These are phyloP conservation scores for Gossypium australe DNA, from an alignment of 345 rosid species.

Conservation along the genomic window DNA sequence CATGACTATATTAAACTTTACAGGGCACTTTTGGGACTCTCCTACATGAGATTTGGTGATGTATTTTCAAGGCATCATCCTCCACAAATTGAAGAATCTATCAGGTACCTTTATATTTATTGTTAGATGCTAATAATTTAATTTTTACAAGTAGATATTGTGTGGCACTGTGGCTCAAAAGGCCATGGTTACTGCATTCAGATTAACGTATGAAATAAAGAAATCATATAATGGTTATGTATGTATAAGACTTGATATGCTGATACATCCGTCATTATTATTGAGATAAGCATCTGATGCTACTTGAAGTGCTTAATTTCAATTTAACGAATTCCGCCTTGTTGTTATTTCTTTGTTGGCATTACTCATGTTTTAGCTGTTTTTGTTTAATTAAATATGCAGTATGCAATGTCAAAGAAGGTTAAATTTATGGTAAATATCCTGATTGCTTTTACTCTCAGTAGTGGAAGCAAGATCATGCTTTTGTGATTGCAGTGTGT, in stretches of 20 bases:
- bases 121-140: background rate
- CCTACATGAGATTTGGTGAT: constrained; percentile 94
- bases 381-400: background rate
- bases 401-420: background rate
- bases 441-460: background rate
- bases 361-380: background rate
- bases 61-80: constrained; percentile 81
- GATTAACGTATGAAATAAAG: background rate
- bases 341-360: no score
- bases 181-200: background rate
- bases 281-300: background rate
- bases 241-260: background rate
- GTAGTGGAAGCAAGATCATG: background rate
- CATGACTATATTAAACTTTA: constrained; percentile 22
- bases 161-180: background rate
- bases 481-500: background rate
- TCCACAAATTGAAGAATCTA: constrained; percentile 62
- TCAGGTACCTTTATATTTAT: constrained; percentile 42
- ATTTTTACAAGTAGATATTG: background rate
- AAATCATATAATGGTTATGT: background rate
- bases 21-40: constrained; percentile 68
- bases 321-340: no score
- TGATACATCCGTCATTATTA: background rate
- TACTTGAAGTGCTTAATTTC: background rate
- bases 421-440: background rate